Conservation (phyloP, 495 filamentous ascomycete genomes). For the Aspergillus ellipticus region DNA sequence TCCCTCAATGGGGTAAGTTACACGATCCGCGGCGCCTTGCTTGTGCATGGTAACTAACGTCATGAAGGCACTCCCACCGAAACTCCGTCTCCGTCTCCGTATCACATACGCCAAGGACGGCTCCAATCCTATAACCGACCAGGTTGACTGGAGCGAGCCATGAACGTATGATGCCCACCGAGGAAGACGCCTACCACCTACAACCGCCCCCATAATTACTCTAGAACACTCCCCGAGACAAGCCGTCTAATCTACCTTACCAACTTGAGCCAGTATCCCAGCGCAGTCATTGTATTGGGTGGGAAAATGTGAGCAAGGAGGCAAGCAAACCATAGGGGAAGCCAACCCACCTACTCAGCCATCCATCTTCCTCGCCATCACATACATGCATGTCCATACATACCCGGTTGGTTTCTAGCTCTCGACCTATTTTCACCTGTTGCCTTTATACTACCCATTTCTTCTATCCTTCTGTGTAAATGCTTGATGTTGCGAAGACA, state of each 20-base stretch:
- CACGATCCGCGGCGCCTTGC: constrained; percentile 1
- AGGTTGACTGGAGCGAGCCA: constrained; percentile 95
- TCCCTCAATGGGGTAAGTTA: constrained; percentile 81
- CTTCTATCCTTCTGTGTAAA: constrained; percentile 4
- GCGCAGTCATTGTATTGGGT: background rate
- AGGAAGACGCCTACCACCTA: background rate
- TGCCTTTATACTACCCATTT: background rate
- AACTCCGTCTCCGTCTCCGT: constrained; percentile 78
- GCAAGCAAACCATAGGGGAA: background rate
- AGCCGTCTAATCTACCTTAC: background rate
- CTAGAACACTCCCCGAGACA: background rate
- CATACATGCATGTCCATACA: constrained; percentile 2
- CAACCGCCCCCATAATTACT: background rate
- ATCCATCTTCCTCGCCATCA: background rate
- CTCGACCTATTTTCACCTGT: background rate
- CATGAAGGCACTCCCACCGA: constrained; percentile 58
- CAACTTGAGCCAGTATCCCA: background rate
- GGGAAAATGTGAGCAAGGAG: background rate
- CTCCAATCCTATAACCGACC: constrained; percentile 71
- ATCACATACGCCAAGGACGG: constrained; percentile 72
- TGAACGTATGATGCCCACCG: constrained; percentile 10
- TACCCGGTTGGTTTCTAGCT: constrained; percentile 5
- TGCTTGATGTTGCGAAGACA: background rate
- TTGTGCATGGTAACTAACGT: constrained; percentile 17
- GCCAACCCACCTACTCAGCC: background rate